phyloP scores from a whole-genome alignment of 2,329 filamentous ascomycete species.

The Thermothelomyces thermophilus region DNA sequence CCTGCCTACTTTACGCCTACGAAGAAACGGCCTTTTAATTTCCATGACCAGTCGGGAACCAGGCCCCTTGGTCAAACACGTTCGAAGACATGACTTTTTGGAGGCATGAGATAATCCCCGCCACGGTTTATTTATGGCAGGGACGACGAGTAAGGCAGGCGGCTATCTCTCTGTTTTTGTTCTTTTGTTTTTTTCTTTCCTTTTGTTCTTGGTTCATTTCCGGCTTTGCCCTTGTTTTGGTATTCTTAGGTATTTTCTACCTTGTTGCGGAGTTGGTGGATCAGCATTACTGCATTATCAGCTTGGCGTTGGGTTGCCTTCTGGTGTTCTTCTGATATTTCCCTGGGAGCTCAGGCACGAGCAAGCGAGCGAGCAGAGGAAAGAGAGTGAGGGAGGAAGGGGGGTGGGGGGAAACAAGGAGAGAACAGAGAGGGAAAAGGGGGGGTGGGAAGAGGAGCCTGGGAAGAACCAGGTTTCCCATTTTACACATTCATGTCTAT shows the following conservation, averaged over 20 bases:
- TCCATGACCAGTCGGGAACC: background rate
- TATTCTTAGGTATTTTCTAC: background rate
- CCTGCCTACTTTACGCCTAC: background rate
- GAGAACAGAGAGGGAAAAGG: background rate
- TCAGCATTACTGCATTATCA: conserved; percentile 10
- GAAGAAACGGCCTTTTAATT: conserved; percentile 7
- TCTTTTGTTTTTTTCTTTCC: background rate
- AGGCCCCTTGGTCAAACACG: background rate
- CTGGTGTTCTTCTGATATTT: background rate
- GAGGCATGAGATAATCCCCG: background rate
- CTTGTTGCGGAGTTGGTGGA: conserved; percentile 2
- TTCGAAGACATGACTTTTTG: background rate
- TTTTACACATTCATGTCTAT: background rate
- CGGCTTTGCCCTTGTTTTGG: background rate
- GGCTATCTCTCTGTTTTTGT: background rate
- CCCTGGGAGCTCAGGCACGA: no score
- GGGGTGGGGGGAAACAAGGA: background rate
- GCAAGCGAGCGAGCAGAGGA: background rate
- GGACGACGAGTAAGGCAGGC: background rate
- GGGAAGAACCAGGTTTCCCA: no score
- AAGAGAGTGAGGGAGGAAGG: background rate
- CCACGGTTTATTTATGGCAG: background rate
- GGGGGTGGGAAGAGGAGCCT: no score
- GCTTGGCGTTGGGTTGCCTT: conserved; percentile 3
- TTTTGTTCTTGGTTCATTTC: background rate